Conservation (phyloP, 345 rosid species). For the Syzygium grande region DNA sequence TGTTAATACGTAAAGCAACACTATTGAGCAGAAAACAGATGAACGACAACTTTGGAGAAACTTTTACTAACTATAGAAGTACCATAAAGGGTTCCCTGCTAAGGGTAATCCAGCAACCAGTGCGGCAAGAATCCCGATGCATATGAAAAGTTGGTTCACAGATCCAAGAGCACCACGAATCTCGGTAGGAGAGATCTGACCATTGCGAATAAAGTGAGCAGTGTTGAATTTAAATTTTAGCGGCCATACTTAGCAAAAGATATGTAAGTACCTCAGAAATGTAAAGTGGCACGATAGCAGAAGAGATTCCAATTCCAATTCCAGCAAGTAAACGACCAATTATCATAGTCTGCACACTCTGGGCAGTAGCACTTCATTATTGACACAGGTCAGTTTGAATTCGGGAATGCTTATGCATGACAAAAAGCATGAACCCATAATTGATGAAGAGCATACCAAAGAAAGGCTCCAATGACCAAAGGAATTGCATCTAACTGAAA, state of each 20-base stretch:
- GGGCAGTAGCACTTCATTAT: conserved; percentile 74
- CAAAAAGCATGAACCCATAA: not conserved
- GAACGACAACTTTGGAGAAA: not conserved
- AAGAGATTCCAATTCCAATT: conserved; percentile 93
- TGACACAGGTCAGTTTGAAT: conserved; percentile 7
- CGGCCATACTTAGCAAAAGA: not conserved
- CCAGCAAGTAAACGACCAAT: conserved; percentile 96
- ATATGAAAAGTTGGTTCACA: conserved; percentile 92
- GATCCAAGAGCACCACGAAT: conserved; percentile 97
- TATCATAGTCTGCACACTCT: conserved; percentile 84
- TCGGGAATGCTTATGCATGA: not conserved
- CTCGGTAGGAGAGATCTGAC: conserved; percentile 96
- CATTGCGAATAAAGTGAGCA: conserved; percentile 13
- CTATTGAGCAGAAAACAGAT: not conserved
- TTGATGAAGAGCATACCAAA: conserved; percentile 38
- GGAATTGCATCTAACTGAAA: conserved; percentile 95
- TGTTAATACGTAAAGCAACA: not conserved
- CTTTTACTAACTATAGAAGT: not conserved
- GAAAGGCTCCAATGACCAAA: conserved; percentile 74
- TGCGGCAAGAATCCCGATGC: conserved; percentile 92
- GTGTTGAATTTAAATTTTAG: not conserved
- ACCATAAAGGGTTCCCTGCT: conserved; percentile 87
- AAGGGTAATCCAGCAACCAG: conserved; percentile 95
- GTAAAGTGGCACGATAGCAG: conserved; percentile 96
- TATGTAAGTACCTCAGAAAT: conserved; percentile 71